Evolutionary conservation across 192 early-diverging fungal species (phyloP).

Genomic region (Pilobolus umbonatus): DNA sequence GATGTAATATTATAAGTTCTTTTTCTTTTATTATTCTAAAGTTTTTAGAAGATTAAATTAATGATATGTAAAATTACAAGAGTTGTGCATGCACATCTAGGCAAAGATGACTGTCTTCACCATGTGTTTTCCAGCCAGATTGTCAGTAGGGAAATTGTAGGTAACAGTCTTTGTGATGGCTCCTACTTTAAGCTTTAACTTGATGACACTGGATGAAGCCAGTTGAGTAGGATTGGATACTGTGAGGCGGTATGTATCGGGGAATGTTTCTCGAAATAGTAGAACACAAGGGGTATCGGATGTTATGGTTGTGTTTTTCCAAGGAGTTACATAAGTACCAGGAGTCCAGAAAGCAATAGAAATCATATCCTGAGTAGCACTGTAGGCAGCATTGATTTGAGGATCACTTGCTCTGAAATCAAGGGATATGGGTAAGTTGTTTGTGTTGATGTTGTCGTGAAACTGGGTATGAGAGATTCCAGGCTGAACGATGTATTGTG

Average conservation of each 20-base stretch:
- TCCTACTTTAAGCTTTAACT: background rate
- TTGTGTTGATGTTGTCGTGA: background rate
- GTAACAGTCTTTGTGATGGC: background rate
- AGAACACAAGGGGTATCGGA: slow-evolving; percentile 6
- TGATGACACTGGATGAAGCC: background rate
- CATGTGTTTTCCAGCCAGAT: background rate
- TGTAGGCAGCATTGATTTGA: background rate
- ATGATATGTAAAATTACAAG: too few species aligned
- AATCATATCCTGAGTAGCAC: background rate
- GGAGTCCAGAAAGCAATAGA: slow-evolving; percentile 14
- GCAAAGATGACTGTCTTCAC: background rate
- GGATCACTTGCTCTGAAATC: background rate
- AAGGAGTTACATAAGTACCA: slow-evolving; percentile 1
- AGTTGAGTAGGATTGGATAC: slow-evolving; percentile 22
- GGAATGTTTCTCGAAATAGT: background rate
- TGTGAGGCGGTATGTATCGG: background rate
- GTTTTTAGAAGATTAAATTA: too few species aligned
- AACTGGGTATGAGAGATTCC: background rate
- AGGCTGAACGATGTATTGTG: background rate
- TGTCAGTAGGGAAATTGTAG: background rate
- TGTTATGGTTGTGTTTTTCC: background rate
- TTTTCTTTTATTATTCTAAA: too few species aligned
- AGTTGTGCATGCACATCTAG: too few species aligned
- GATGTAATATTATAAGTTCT: too few species aligned
- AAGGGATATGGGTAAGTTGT: background rate